A percentile compares a stretch with the other conserved stretches of the same genome.
Evolutionary conservation across 1,284 basidiomycete species (phyloP).

Genomic region (Pascua sp.): DNA sequence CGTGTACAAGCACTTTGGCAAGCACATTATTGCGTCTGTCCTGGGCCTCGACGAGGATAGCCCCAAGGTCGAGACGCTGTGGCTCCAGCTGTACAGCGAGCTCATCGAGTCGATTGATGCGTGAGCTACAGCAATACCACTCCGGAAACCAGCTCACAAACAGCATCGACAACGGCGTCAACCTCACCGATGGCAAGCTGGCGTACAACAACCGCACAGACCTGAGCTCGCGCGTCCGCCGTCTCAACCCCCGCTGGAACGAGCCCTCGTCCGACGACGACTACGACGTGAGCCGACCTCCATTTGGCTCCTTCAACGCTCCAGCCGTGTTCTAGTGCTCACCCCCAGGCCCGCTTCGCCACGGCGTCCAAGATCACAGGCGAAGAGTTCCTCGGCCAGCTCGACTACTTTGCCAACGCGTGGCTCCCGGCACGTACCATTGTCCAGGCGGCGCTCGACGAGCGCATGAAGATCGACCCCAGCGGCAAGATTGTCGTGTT

Average conservation of each 20-base stretch:
- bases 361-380: conserved; percentile 81
- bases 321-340: background rate
- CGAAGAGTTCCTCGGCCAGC: conserved; percentile 73
- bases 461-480: conserved; percentile 63
- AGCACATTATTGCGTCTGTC: conserved; percentile 72
- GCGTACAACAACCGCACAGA: conserved; percentile 75
- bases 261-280: conserved; percentile 60
- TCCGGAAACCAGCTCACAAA: background rate
- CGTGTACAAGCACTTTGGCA: conserved; percentile 97
- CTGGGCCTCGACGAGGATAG: conserved; percentile 58
- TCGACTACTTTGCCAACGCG: conserved; percentile 78
- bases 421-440: conserved; percentile 92
- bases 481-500: conserved; percentile 78
- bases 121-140: too few relatives aligned
- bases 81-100: conserved; percentile 87
- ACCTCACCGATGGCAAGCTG: conserved; percentile 60
- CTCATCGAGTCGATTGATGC: conserved; percentile 93
- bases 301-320: background rate
- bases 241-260: conserved; percentile 90
- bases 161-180: conserved; percentile 87
- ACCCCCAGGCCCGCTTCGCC: conserved; percentile 63
- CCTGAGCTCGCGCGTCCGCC: conserved; percentile 71
- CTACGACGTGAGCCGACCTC: conserved; percentile 61
- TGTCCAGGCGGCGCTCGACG: conserved; percentile 64
- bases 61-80: conserved; percentile 67